Conservation (phyloP, 495 filamentous ascomycete species). For the Penicillium fimorum region DNA sequence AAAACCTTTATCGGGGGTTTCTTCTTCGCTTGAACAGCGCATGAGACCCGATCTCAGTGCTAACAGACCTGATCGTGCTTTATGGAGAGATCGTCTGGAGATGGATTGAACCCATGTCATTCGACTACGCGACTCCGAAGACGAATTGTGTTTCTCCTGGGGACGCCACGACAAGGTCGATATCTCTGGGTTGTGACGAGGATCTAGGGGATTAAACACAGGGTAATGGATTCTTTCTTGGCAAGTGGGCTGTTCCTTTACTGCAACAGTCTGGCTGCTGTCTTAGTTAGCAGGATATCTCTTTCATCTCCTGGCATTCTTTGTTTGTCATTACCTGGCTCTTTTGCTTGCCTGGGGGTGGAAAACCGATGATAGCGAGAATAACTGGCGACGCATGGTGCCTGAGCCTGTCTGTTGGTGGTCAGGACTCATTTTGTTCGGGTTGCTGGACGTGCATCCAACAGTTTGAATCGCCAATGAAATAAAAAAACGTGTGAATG, state of each 20-base stretch:
- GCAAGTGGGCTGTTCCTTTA: constrained; percentile 22
- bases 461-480: neutral
- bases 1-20: neutral
- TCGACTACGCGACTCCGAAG: constrained; percentile 17
- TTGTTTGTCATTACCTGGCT: constrained; percentile 21
- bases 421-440: neutral
- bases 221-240: constrained; percentile 39
- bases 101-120: constrained; percentile 30
- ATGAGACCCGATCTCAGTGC: constrained; percentile 32
- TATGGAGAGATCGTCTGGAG: constrained; percentile 32
- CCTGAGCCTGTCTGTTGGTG: neutral
- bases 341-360: constrained; percentile 17
- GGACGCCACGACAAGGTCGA: constrained; percentile 5
- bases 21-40: constrained; percentile 16
- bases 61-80: constrained; percentile 34
- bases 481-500: neutral
- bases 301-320: neutral
- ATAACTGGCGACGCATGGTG: constrained; percentile 5
- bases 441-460: neutral
- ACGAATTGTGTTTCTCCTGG: constrained; percentile 13
- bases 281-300: neutral
- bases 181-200: constrained; percentile 34
- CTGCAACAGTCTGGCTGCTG: constrained; percentile 8
- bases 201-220: constrained; percentile 36
- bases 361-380: constrained; percentile 22